Base-by-base conservation (phyloP, 2,329 filamentous ascomycete species). In the Aureobasidium mangrovei region DNA sequence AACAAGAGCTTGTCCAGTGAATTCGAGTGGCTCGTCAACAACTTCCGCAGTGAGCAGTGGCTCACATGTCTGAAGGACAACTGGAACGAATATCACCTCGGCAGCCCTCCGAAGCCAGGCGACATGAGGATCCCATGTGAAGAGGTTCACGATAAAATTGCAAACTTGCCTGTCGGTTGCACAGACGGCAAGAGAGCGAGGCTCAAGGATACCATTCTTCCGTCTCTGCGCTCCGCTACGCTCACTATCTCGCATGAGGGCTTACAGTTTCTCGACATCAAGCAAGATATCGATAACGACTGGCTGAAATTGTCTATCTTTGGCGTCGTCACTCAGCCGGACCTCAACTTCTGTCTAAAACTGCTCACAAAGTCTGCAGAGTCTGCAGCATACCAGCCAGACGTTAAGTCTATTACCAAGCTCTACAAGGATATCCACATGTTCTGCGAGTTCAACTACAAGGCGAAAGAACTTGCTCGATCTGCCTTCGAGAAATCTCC, bases 201-300 rank as follows among this genome's bases (percentile, higher is more conserved):
- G n/a, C 44, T 55, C 5, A 18, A 29, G 4, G 53, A 55, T 7
- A 48, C 53, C n/a, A 40, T 55, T 6, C 53, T 55, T 9, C 53
- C 53, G 2, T 9, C 42, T 9, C 18, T 55, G 28, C 41, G 42
- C 18, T 35, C 41, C 31, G 41, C 27, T 26, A n/a, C 26, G 18
- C 9, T 3, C 2, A 29, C 42, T 4, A 27, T 33, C 1, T 6
- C n/a, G 3, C 28, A 12, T 26, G 29, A n/a, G 9, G 35, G 36
- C 7, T 46, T 55, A 2, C 28, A 48, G 4, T 55, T 55, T 18
- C 27, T 55, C 9, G 53, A 55, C 31, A 3, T 55, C 8, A 3
- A 9, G 24, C 4, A 41, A 8, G 53, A 55, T 10, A 2, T 28
- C 3, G 7, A 55, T 12, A 5, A 7, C 1, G 9, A 48, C 2